Base-by-base conservation (phyloP, 495 filamentous ascomycete species). In the Ascobolus immersus region DNA sequence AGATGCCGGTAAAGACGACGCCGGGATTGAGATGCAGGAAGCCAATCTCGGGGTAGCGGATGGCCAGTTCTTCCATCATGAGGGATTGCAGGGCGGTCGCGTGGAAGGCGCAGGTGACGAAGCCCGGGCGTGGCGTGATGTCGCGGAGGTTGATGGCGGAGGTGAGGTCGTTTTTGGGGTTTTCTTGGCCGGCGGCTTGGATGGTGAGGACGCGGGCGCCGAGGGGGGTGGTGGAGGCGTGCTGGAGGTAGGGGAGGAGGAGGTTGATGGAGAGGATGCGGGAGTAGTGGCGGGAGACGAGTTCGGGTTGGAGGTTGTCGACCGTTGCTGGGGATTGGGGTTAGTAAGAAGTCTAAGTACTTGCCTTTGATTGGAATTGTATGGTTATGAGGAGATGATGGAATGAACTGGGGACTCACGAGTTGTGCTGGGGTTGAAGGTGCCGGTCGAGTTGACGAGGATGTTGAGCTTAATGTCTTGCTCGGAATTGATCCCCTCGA, bases 271-370 rank as follows among this genome's bases (percentile, higher is more conserved):
- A n/a, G n/a, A n/a, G 33, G 33, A 42, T 40, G 28, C 48, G 41
- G 9, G 47, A 50, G 27, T 43, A 50, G 28, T 45, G 48, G 24
- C 38, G 30, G n/a, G 50, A 38, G 17, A 34, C 37, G 37, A 41
- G 37, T 21, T 37, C 34, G 28, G 34, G 35, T 22, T 45, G 44
- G 25, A 48, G 36, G 23, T 44, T 44, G 26, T 48, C 49, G 17
- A 29, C 14, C 4, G 41, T 45, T 17, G n/a, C n/a, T n/a, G n/a
- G n/a, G n/a, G n/a, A n/a, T n/a, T n/a, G n/a, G n/a, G n/a, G n/a
- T n/a, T n/a, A n/a, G n/a, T n/a, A n/a, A n/a, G n/a, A n/a, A n/a
- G n/a, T n/a, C n/a, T n/a, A n/a, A n/a, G n/a, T n/a, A n/a, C n/a
- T n/a, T n/a, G n/a, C n/a, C n/a, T 48, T 47, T 47, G 18, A 3